phyloP scores from a whole-genome alignment of 2,329 filamentous ascomycete species.

The Emmonsiellopsis sp. region DNA sequence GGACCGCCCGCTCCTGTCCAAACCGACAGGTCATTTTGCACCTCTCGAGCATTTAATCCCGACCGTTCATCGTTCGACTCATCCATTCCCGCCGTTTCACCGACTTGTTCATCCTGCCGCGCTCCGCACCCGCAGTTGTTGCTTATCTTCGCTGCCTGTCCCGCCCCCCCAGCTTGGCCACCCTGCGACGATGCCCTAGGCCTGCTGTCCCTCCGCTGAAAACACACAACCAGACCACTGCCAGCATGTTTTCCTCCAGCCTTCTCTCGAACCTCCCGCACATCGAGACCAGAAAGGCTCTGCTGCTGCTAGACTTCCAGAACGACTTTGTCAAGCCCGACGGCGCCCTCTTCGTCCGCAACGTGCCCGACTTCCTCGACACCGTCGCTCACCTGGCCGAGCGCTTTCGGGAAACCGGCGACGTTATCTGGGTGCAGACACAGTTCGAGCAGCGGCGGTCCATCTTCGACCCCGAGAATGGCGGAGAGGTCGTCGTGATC shows the following conservation, averaged over 20 bases:
- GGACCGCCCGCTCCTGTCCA: background rate
- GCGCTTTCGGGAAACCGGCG: slow-evolving; percentile 61
- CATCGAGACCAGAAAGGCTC: slow-evolving; percentile 54
- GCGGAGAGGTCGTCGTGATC: slow-evolving; percentile 36
- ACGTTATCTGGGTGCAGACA: slow-evolving; percentile 78
- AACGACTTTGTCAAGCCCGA: slow-evolving; percentile 71
- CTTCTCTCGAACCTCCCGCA: slow-evolving; percentile 8
- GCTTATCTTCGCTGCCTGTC: too few species aligned
- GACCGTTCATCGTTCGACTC: too few species aligned
- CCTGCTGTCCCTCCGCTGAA: background rate
- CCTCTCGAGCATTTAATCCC: too few species aligned
- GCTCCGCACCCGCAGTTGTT: too few species aligned
- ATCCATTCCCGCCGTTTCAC: too few species aligned
- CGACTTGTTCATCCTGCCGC: too few species aligned
- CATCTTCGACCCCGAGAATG: slow-evolving; percentile 41
- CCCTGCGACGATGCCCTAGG: too few species aligned
- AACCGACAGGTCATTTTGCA: background rate
- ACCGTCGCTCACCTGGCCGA: slow-evolving; percentile 57
- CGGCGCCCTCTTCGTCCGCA: slow-evolving; percentile 57
- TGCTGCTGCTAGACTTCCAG: slow-evolving; percentile 79
- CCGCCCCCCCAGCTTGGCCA: too few species aligned
- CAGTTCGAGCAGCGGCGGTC: slow-evolving; percentile 57
- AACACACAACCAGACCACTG: background rate
- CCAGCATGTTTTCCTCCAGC: slow-evolving; percentile 6
- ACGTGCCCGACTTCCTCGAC: slow-evolving; percentile 56